Evolutionary conservation across 257 asterid species (phyloP), one percentile per base, ranked within the genome.

Genomic region (Eucommia ulmoides): DNA sequence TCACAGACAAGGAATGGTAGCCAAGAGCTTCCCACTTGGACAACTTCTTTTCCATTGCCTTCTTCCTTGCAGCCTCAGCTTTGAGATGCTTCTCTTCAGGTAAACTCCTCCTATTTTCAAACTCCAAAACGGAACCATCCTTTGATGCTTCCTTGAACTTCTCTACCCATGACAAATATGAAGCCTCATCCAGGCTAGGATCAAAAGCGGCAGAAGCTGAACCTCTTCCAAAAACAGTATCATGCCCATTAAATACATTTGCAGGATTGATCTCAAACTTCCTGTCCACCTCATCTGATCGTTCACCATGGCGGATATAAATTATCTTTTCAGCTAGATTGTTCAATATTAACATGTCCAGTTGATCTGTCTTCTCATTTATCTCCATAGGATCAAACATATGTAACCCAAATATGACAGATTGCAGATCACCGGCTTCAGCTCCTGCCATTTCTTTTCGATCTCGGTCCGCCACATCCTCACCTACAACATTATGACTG

Each of bases 11-110:
- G 23, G 97, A 84, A 52, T 62, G 76, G 65, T 89, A 89, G 45
- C 97, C 97, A 56, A 68, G 78, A 63, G 82, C 74, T 69, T 78
- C 93, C 94, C 97, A 89, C 56, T 89, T 80, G 55, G 84, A 60
- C 29, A 66, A 18, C 71, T 78, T 89, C 69, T 74, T 73, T 85
- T 82, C 85, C 64, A 69, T 91, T 19, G 82, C 81, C 63, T 80
- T 84, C 72, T 63, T 70, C 56, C 71, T 76, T 55, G 83, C 74
- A 63, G 78, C 88, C 66, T 88, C 89, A 62, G 83, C 77, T 61
- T 71, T 84, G 21, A 67, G 60, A 66, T 62, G 74, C 54, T 71
- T 78, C 56, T 74, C 94, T 52, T 82, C 78, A 22, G 73, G 70
- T 25, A 55, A 58, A 48, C 65, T 49, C 60, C 82, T 73, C 70